Conservation (phyloP, 441 rosid genomes). For the Mallotus japonicus region DNA sequence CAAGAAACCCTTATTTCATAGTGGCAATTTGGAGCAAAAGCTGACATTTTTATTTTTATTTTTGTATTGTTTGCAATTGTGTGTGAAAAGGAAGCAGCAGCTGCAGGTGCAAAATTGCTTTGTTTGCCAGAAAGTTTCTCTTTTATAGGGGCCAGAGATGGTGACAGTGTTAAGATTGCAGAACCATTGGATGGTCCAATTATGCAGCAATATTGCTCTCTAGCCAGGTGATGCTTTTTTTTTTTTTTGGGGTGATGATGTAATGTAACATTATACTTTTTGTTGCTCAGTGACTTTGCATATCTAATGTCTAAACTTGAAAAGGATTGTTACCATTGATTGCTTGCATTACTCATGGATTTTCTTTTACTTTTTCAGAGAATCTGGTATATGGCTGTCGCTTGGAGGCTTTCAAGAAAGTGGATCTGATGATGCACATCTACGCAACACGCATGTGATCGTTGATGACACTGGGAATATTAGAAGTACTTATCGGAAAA, state of each 20-base stretch:
- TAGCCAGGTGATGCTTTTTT: constrained; percentile 60
- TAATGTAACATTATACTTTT: not conserved
- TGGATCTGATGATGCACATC: constrained; percentile 64
- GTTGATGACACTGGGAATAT: constrained; percentile 74
- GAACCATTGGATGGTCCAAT: constrained; percentile 80
- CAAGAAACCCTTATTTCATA: too few relatives aligned
- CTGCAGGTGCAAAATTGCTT: constrained; percentile 78
- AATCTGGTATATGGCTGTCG: constrained; percentile 80
- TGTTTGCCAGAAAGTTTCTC: constrained; percentile 93
- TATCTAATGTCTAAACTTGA: not conserved
- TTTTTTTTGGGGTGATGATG: not conserved
- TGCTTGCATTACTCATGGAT: not conserved
- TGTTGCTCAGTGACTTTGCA: constrained; percentile 3
- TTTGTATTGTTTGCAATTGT: constrained; percentile 2
- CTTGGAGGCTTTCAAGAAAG: constrained; percentile 95
- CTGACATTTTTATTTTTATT: not conserved
- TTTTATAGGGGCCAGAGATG: constrained; percentile 59
- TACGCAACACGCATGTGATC: constrained; percentile 84
- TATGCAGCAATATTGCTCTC: constrained; percentile 76
- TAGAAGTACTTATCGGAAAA: constrained; percentile 64
- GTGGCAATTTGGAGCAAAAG: not conserved
- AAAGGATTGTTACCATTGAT: not conserved
- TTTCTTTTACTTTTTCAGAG: constrained; percentile 40
- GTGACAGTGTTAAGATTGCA: constrained; percentile 71
- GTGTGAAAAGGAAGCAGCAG: constrained; percentile 70